A percentile compares a stretch with the other conserved stretches of the same genome.
These are phyloP conservation scores for Parascedosporium putredinis DNA, from an alignment of 2,329 filamentous ascomycete species.

Conservation along the genomic window DNA sequence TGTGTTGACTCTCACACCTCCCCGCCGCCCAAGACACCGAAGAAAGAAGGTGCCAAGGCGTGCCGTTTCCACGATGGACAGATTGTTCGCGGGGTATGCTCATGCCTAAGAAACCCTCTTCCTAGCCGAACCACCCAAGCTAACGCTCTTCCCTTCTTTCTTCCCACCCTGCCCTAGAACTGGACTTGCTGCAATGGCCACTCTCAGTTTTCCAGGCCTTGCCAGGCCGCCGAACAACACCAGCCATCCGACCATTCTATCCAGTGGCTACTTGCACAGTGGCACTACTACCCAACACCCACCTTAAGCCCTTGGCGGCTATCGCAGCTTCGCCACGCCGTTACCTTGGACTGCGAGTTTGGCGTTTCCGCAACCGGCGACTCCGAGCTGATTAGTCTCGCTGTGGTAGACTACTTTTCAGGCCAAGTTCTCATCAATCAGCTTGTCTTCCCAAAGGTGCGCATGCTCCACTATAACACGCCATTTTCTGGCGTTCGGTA, in stretches of 20 bases:
- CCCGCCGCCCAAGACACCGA: background rate
- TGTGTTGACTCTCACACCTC: background rate
- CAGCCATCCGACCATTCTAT: background rate
- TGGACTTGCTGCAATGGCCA: background rate
- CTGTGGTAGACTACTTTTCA: slow-evolving; percentile 40
- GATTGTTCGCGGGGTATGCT: background rate
- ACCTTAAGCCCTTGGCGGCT: background rate
- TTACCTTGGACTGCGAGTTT: slow-evolving; percentile 48
- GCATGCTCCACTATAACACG: slow-evolving; percentile 39
- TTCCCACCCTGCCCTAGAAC: too few relatives aligned
- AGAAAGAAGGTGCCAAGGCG: background rate
- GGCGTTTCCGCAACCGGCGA: slow-evolving; percentile 33
- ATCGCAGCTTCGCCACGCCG: slow-evolving; percentile 10
- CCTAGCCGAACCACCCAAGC: too few relatives aligned
- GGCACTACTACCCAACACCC: background rate
- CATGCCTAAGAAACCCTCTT: background rate
- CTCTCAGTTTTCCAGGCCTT: slow-evolving; percentile 1
- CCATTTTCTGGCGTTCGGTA: slow-evolving; percentile 36
- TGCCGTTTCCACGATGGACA: background rate
- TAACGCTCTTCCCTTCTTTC: too few relatives aligned
- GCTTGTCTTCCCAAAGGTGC: slow-evolving; percentile 35
- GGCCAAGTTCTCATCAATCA: slow-evolving; percentile 36
- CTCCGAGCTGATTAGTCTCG: slow-evolving; percentile 40
- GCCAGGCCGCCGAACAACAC: background rate
- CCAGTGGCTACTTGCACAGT: background rate